Percentiles rank a stretch among this genome's conserved stretches.
Conservation (phyloP, 495 filamentous ascomycete species). For the Lasiosphaeris hirsuta region DNA sequence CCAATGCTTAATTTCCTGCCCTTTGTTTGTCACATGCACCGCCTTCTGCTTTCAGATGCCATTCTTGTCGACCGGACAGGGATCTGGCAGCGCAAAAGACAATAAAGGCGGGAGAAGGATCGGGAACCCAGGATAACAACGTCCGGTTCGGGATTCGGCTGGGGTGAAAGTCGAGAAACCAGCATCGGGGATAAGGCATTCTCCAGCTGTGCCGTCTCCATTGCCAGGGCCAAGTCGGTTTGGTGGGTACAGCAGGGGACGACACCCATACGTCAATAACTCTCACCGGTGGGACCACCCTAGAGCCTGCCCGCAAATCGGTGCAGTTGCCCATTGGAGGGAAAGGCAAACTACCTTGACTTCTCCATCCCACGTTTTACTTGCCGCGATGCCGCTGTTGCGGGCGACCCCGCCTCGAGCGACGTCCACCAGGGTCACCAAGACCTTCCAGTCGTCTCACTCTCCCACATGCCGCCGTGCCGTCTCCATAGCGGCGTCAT, state of each 20-base stretch:
- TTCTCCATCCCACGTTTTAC: not conserved
- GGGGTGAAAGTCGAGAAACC: too few relatives aligned
- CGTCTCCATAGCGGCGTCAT: not conserved
- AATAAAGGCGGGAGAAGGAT: not conserved
- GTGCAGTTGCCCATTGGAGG: too few relatives aligned
- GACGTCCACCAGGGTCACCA: not conserved
- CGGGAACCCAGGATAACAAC: not conserved
- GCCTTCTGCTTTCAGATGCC: not conserved
- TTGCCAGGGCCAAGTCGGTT: not conserved
- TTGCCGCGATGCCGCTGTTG: conserved; percentile 6
- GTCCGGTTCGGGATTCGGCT: not conserved
- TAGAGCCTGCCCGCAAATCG: too few relatives aligned
- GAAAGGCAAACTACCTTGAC: not conserved
- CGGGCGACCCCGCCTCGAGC: conserved; percentile 1
- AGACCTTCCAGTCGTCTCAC: not conserved
- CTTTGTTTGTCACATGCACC: not conserved
- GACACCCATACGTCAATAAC: not conserved
- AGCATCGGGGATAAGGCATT: not conserved
- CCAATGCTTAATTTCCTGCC: not conserved
- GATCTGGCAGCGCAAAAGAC: not conserved
- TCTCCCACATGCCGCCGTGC: not conserved
- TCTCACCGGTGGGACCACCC: not conserved
- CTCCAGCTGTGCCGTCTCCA: not conserved
- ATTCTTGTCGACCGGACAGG: not conserved
- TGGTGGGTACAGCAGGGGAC: not conserved